A percentile compares a stretch with the other conserved stretches of the same genome.
Evolutionary conservation across 106 monocot genomes (phyloP).

Genomic region (Acorus calamus): DNA sequence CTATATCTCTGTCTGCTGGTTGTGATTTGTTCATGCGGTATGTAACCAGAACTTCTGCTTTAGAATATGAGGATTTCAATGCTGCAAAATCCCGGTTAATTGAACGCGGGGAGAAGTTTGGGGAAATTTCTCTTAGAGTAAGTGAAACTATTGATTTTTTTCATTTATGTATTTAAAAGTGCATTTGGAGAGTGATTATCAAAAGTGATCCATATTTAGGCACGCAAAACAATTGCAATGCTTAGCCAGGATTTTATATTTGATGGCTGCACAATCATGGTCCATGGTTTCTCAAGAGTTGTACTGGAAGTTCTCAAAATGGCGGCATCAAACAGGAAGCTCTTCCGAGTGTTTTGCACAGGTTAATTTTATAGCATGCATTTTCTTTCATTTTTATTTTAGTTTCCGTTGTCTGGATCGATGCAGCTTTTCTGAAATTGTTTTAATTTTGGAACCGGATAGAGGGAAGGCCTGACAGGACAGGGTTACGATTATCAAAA

Average conservation of each 20-base stretch:
- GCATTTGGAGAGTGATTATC: too few species aligned
- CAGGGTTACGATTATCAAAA: conserved; percentile 65
- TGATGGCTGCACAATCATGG: conserved; percentile 86
- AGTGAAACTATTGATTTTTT: neutral
- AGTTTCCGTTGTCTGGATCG: neutral
- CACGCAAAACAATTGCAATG: conserved; percentile 86
- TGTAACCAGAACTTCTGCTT: conserved; percentile 85
- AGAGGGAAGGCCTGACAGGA: conserved; percentile 97
- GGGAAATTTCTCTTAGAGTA: conserved; percentile 89
- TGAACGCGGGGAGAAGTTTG: conserved; percentile 94
- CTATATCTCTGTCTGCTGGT: conserved; percentile 87
- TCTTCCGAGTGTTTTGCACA: conserved; percentile 88
- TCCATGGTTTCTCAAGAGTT: conserved; percentile 92
- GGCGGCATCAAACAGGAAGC: conserved; percentile 71
- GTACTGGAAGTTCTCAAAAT: conserved; percentile 85
- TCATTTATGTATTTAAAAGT: too few species aligned
- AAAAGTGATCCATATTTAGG: conserved; percentile 23
- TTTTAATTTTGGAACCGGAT: neutral
- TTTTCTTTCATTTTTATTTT: neutral
- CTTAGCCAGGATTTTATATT: conserved; percentile 89
- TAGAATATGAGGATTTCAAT: conserved; percentile 92
- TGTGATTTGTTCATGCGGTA: conserved; percentile 97
- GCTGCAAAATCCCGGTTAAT: conserved; percentile 82
- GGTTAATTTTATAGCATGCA: conserved; percentile 18
- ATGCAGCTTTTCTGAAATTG: neutral